phyloP scores from a whole-genome alignment of 768 basidiomycete species.

The Leccinum boreale region DNA sequence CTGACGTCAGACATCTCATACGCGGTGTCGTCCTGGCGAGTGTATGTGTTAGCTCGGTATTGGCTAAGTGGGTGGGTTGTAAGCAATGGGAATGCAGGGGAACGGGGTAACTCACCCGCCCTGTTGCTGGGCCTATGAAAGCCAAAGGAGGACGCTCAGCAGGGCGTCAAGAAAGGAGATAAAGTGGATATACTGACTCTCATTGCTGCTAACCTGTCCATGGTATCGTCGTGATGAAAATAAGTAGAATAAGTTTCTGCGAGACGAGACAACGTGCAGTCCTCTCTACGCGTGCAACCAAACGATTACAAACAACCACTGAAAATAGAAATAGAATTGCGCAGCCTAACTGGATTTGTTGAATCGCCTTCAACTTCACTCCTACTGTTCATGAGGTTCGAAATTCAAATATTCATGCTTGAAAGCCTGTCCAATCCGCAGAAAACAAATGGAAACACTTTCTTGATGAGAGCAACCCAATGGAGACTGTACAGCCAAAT shows the following conservation, averaged over 20 bases:
- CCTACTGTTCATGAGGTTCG: too few species aligned
- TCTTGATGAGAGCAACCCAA: too few species aligned
- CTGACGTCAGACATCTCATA: conserved; percentile 75
- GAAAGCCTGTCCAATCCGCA: too few species aligned
- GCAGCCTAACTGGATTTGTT: too few species aligned
- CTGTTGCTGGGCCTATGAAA: conserved; percentile 64
- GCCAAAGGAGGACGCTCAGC: conserved; percentile 3
- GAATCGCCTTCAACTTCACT: too few species aligned
- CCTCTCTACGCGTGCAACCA: conserved; percentile 2
- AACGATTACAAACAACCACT: conserved; percentile 7
- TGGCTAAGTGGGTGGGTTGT: conserved; percentile 16
- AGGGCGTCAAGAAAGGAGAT: neutral
- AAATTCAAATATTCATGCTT: too few species aligned
- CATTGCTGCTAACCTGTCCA: conserved; percentile 89
- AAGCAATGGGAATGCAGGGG: neutral
- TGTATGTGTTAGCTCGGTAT: conserved; percentile 58
- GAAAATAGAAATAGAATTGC: too few species aligned
- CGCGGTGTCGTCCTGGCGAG: conserved; percentile 53
- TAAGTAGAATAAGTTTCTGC: conserved; percentile 18
- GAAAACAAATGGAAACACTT: too few species aligned
- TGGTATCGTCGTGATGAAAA: conserved; percentile 62
- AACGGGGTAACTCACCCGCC: conserved; percentile 39
- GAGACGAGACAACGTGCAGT: neutral
- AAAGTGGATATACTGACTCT: conserved; percentile 46
- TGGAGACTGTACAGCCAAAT: too few species aligned